Base-by-base conservation (phyloP, 768 basidiomycete genomes). In the Collybia mongolica region DNA sequence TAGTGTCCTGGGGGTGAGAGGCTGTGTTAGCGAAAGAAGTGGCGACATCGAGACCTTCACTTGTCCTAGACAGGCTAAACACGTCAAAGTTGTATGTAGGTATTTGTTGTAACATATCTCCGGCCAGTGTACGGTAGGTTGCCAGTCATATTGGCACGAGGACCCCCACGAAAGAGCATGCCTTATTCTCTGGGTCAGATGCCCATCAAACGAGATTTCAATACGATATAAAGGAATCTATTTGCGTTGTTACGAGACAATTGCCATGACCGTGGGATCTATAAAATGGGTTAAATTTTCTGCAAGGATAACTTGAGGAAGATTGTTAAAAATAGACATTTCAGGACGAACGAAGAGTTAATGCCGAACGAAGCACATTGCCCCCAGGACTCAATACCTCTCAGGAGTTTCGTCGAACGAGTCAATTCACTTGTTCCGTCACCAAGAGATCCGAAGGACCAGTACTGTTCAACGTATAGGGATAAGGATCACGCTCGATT, bases 1-100 rank as follows among this genome's bases (percentile, higher is more conserved):
- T 1, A 76, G 61, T 15, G 69, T 64, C 32, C 61, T 69, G 28
- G 63, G 65, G 1, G 73, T 75, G 35, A 77, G 67, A 7, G 76
- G 74, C 54, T 70, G 69, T 40, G 68, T 66, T 17, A 73, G 48
- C 19, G 67, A 66, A 32, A 66, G 57, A 15, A 66, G 38, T 36
- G 58, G 58, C 20, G 54, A 49, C 36, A 62, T 54, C 32, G 26
- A 47, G 36, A 19, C 8, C 17, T 19, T 1, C 7, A 26, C 24
- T 26, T 4, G 24, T 3, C 7, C 20, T 19, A 55, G 24, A 54
- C 50, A 26, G 60, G 46, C 4, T 49, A 36, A 44, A 44, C 8
- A 40, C 26, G 8, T 26, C 39, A 19, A n/a, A 37, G 19, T 41
- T 32, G 32, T 32, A 6, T 32, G 32, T 9, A 2, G 14, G 14